A percentile compares a stretch with the other conserved stretches of the same genome.
These are phyloP conservation scores for Zelonia costaricensis DNA, from an alignment of 208 protist species.

Conservation along the genomic window DNA sequence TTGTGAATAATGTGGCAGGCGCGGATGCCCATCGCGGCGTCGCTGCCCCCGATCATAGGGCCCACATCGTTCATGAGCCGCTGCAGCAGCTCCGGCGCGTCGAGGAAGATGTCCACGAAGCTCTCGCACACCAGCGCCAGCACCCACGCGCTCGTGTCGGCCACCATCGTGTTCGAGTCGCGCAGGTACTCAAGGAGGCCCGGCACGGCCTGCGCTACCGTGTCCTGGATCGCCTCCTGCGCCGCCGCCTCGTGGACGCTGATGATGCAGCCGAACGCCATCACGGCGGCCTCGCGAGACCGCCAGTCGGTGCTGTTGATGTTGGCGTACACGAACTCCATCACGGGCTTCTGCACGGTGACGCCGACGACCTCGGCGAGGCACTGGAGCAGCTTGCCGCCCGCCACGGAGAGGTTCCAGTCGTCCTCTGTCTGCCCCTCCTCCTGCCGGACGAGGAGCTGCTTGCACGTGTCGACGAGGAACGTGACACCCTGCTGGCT, in stretches of 20 bases:
- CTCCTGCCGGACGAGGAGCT: conserved; percentile 91
- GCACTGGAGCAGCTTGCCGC: conserved; percentile 88
- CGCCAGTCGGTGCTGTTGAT: conserved; percentile 93
- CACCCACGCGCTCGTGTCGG: conserved; percentile 96
- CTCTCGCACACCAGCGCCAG: conserved; percentile 93
- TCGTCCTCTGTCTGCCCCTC: conserved; percentile 93
- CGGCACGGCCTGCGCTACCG: conserved; percentile 88
- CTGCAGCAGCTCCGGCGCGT: conserved; percentile 53
- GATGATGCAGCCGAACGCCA: conserved; percentile 97
- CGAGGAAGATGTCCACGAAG: conserved; percentile 80
- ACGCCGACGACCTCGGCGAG: conserved; percentile 82
- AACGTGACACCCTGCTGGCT: conserved; percentile 74
- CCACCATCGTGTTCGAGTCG: conserved; percentile 81
- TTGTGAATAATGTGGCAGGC: conserved; percentile 95
- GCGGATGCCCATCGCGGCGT: conserved; percentile 82
- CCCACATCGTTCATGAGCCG: conserved; percentile 71
- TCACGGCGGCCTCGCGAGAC: conserved; percentile 94
- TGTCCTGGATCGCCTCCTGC: conserved; percentile 74
- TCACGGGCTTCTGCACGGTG: conserved; percentile 79
- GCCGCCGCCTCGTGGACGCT: conserved; percentile 82
- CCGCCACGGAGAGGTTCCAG: conserved; percentile 95
- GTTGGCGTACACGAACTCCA: conserved; percentile 95
- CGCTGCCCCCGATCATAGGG: conserved; percentile 59
- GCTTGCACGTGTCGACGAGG: conserved; percentile 87
- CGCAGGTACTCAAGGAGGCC: conserved; percentile 88